A percentile compares a stretch with the other conserved stretches of the same genome.
Conservation (phyloP, 2,329 filamentous ascomycete genomes). For the Penicillium sp. region DNA sequence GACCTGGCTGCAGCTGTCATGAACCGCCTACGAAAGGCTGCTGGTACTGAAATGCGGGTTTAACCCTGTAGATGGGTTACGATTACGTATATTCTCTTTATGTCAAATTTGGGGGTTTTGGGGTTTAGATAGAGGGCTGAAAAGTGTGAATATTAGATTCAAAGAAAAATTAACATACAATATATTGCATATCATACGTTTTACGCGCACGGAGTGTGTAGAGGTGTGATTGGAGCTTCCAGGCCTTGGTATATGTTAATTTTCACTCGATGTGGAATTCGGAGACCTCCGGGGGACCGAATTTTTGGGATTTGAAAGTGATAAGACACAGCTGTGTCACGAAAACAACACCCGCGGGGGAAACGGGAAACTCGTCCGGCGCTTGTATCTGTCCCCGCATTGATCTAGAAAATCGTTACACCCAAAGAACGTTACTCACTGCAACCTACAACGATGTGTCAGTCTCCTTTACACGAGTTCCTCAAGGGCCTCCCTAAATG, state of each 20-base stretch:
- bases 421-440: background rate
- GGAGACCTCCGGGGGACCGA: constrained; percentile 11
- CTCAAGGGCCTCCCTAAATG: constrained; percentile 70
- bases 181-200: background rate
- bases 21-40: constrained; percentile 78
- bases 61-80: constrained; percentile 27
- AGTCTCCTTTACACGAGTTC: constrained; percentile 56
- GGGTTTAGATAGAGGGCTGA: background rate
- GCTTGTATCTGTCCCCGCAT: background rate
- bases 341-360: background rate
- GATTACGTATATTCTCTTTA: constrained; percentile 4
- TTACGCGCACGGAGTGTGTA: background rate
- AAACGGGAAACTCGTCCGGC: constrained; percentile 6
- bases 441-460: constrained; percentile 53
- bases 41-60: constrained; percentile 54
- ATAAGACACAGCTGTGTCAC: background rate
- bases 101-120: background rate
- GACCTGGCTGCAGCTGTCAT: constrained; percentile 85
- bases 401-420: background rate
- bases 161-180: background rate
- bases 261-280: background rate
- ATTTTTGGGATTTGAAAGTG: background rate
- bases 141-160: constrained; percentile 6
- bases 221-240: background rate
- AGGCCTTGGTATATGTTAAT: background rate